A percentile compares a stretch with the other conserved stretches of the same genome.
phyloP scores from a whole-genome alignment of 139 green algal genomes.

The Closterium sp. region DNA sequence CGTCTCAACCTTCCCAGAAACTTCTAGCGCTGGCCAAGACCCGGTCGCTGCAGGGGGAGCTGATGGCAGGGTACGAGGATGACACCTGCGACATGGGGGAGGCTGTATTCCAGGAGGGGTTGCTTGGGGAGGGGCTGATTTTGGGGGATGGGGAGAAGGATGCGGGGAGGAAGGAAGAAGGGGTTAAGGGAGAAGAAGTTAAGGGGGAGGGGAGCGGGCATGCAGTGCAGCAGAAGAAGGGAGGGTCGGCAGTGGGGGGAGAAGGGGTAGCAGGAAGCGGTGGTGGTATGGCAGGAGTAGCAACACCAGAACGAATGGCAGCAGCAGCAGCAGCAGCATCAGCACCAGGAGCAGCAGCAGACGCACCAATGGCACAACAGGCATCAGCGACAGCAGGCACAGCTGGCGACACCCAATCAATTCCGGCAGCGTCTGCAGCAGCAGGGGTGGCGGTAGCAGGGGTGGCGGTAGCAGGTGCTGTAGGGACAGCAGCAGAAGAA shows the following conservation, averaged over 20 bases:
- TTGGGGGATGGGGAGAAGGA: neutral
- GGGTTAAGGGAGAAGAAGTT: neutral
- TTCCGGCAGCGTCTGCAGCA: neutral
- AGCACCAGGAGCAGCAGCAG: neutral
- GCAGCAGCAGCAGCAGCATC: neutral
- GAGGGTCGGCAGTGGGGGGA: neutral
- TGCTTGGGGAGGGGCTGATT: neutral
- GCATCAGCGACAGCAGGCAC: no score
- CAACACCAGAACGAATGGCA: neutral
- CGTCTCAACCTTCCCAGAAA: neutral
- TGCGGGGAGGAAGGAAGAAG: neutral
- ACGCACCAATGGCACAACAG: neutral
- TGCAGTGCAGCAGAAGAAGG: neutral
- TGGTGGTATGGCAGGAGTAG: no score
- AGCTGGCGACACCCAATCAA: no score
- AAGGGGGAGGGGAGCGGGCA: neutral
- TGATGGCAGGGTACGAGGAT: constrained; percentile 4
- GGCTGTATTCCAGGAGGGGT: neutral
- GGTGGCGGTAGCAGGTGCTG: neutral
- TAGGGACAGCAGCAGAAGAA: neutral
- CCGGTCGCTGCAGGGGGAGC: constrained; percentile 1
- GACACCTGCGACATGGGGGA: neutral
- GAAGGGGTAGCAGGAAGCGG: no score
- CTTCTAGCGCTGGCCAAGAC: neutral
- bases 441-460: neutral